A percentile compares a stretch with the other conserved stretches of the same genome.
Conservation (phyloP, 495 filamentous ascomycete genomes). For the Aspergillus saccharolyticus region DNA sequence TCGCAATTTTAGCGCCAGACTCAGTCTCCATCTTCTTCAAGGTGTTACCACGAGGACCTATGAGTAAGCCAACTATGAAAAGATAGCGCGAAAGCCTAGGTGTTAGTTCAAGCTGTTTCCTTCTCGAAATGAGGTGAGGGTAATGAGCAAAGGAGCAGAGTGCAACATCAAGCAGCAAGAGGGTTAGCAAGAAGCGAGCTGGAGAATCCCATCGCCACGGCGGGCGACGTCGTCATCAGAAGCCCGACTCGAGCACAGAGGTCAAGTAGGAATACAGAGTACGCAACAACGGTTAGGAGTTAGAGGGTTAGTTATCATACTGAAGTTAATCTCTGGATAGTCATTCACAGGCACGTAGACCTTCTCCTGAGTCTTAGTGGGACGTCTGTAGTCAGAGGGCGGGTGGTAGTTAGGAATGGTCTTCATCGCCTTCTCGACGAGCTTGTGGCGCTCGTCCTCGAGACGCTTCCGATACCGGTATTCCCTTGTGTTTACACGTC, state of each 20-base stretch:
- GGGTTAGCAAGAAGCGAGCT: constrained; percentile 57
- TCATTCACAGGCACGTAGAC: constrained; percentile 99
- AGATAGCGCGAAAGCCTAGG: constrained; percentile 66
- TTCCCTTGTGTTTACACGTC: constrained; percentile 97
- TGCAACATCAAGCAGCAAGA: constrained; percentile 41
- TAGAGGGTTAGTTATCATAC: constrained; percentile 99
- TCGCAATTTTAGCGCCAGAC: constrained; percentile 96
- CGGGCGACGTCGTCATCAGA: constrained; percentile 31
- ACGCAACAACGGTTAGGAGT: constrained; percentile 63
- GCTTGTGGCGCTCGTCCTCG: constrained; percentile 96
- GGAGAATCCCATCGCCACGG: constrained; percentile 36
- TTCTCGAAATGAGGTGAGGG: constrained; percentile 16
- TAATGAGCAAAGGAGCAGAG: constrained; percentile 19
- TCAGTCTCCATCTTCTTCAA: constrained; percentile 99
- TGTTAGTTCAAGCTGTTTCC: constrained; percentile 70
- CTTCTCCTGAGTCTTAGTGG: constrained; percentile 99
- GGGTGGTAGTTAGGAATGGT: constrained; percentile 97
- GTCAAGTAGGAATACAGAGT: constrained; percentile 40
- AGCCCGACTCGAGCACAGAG: constrained; percentile 47
- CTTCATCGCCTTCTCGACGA: constrained; percentile 97
- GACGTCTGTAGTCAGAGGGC: constrained; percentile 93
- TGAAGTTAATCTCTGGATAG: constrained; percentile 99
- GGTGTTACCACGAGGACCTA: constrained; percentile 98
- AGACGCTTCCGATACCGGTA: constrained; percentile 95
- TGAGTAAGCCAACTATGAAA: constrained; percentile 99